phyloP scores from a whole-genome alignment of 2,329 filamentous ascomycete genomes.

The Monilinia fructicola region DNA sequence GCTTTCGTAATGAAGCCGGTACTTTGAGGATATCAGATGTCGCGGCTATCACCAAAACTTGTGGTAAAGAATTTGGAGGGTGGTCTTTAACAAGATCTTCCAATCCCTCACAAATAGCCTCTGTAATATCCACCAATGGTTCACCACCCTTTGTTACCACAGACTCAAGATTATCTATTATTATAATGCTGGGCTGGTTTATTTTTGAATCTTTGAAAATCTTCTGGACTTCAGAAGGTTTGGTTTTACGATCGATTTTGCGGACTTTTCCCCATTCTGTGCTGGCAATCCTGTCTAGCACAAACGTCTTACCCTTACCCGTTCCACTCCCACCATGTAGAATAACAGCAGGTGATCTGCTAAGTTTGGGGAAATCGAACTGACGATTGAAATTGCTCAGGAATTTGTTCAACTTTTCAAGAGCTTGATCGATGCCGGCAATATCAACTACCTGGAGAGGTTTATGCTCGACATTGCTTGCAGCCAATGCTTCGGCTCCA shows the following conservation, averaged over 20 bases:
- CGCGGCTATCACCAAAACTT: constrained; percentile 72
- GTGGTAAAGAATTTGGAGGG: constrained; percentile 42
- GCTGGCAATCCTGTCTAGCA: constrained; percentile 66
- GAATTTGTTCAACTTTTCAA: constrained; percentile 65
- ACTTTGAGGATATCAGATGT: constrained; percentile 73
- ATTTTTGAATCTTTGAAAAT: constrained; percentile 67
- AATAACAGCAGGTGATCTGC: constrained; percentile 44
- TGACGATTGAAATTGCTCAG: constrained; percentile 55
- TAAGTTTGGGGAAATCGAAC: constrained; percentile 33
- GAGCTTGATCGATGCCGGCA: constrained; percentile 65
- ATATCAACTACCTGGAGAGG: constrained; percentile 54
- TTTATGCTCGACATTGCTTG: constrained; percentile 22
- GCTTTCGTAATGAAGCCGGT: constrained; percentile 64
- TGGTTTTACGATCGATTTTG: constrained; percentile 56
- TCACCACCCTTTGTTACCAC: constrained; percentile 62
- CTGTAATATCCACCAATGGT: constrained; percentile 52
- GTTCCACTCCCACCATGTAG: constrained; percentile 81
- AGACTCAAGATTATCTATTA: constrained; percentile 75
- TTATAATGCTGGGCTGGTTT: constrained; percentile 71
- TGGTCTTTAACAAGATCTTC: constrained; percentile 50
- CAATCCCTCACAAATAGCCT: constrained; percentile 54
- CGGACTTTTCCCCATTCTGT: constrained; percentile 71
- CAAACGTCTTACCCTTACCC: constrained; percentile 83
- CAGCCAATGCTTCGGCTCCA: constrained; percentile 17
- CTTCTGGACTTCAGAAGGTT: constrained; percentile 60